phyloP scores from a whole-genome alignment of 2,329 filamentous ascomycete genomes.

The Aaosphaeria pasadenensis region DNA sequence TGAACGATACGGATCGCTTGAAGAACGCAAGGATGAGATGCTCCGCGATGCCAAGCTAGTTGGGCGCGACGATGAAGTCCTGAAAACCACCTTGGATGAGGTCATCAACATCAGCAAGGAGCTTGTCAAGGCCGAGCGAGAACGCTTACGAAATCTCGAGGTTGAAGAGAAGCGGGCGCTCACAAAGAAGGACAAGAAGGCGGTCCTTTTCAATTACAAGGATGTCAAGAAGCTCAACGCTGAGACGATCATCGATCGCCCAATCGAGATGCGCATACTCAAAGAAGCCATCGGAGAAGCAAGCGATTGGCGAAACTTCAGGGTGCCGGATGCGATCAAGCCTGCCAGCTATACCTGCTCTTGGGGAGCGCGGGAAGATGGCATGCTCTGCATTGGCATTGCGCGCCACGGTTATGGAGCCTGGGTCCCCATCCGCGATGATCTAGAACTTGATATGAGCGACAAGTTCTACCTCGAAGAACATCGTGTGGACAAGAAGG shows the following conservation, averaged over 20 bases:
- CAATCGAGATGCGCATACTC: conserved; percentile 81
- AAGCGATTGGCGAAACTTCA: conserved; percentile 74
- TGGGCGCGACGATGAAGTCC: conserved; percentile 77
- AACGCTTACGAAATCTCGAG: conserved; percentile 62
- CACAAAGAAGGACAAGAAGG: conserved; percentile 97
- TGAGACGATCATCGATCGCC: conserved; percentile 89
- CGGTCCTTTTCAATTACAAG: conserved; percentile 89
- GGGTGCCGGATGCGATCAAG: conserved; percentile 88
- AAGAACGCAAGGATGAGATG: conserved; percentile 84
- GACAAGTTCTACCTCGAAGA: conserved; percentile 97
- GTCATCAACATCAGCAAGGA: conserved; percentile 69
- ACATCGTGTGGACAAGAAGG: conserved; percentile 96
- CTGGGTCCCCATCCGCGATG: conserved; percentile 92
- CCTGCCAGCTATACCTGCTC: conserved; percentile 85
- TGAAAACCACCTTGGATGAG: conserved; percentile 72
- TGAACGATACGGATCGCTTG: conserved; percentile 85
- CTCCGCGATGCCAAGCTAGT: conserved; percentile 80
- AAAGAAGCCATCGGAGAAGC: conserved; percentile 65
- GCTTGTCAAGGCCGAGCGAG: conserved; percentile 71
- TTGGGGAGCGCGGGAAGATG: conserved; percentile 92
- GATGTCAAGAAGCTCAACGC: conserved; percentile 95
- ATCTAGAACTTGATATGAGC: conserved; percentile 75
- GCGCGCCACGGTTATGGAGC: conserved; percentile 92
- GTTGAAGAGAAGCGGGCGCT: conserved; percentile 71
- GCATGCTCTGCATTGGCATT: conserved; percentile 94